Evolutionary conservation across 805 yeast species (phyloP).

Genomic region (Candida schatavii): DNA sequence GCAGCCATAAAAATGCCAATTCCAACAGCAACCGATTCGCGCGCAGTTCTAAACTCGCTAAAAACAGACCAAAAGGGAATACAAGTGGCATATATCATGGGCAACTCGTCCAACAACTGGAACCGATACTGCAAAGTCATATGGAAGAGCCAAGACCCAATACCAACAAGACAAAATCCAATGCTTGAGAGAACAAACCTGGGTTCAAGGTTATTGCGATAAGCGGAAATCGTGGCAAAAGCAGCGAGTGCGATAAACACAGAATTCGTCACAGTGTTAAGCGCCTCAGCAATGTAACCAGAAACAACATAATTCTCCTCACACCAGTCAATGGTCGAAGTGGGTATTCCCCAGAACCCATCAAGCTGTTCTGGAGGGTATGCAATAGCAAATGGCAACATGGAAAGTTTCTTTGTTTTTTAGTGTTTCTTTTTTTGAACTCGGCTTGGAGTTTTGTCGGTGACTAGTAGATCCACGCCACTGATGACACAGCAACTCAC

Average conservation of each 20-base stretch:
- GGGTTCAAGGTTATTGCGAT: slow-evolving; percentile 57
- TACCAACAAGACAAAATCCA: slow-evolving; percentile 86
- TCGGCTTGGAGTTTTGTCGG: no score
- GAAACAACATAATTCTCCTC: slow-evolving; percentile 93
- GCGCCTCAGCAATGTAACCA: slow-evolving; percentile 82
- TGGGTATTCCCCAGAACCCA: slow-evolving; percentile 80
- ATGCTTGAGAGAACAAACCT: slow-evolving; percentile 69
- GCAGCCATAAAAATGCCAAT: slow-evolving; percentile 52
- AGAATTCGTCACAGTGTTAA: slow-evolving; percentile 80
- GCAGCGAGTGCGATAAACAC: slow-evolving; percentile 52
- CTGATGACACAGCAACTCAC: no score
- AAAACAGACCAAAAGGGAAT: slow-evolving; percentile 87
- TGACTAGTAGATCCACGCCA: no score
- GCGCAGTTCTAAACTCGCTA: slow-evolving; percentile 49
- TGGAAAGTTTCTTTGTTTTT: slow-evolving; percentile 8
- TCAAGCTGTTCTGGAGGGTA: slow-evolving; percentile 53
- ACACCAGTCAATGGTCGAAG: slow-evolving; percentile 98
- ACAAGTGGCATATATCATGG: slow-evolving; percentile 98
- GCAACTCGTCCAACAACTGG: slow-evolving; percentile 91
- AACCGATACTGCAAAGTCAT: slow-evolving; percentile 90
- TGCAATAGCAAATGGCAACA: slow-evolving; percentile 49
- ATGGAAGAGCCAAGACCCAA: slow-evolving; percentile 94
- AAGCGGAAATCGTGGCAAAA: slow-evolving; percentile 63
- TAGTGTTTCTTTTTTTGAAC: no score
- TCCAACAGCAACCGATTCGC: slow-evolving; percentile 45